Conservation (phyloP, 1,284 basidiomycete species). For the Melampsora americana region DNA sequence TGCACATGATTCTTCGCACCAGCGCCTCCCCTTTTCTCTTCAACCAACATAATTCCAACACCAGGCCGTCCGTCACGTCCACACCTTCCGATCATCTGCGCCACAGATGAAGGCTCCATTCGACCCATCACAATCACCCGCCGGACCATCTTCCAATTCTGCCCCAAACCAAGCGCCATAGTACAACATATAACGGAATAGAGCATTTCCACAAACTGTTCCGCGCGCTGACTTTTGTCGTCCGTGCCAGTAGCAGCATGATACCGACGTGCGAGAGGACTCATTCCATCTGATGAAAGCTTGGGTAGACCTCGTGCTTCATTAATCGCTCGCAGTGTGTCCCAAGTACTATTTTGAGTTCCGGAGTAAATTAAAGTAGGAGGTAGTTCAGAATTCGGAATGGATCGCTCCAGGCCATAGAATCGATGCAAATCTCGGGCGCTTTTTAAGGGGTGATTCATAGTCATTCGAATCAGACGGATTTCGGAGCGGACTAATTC, state of each 20-base stretch:
- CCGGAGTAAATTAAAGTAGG: constrained; percentile 10
- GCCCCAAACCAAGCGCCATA: constrained; percentile 7
- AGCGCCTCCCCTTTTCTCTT: background rate
- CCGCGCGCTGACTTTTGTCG: no score
- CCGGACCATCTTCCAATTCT: constrained; percentile 3
- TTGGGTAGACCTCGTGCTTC: background rate
- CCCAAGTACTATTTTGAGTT: background rate
- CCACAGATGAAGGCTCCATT: background rate
- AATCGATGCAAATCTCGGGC: background rate
- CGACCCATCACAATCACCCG: background rate
- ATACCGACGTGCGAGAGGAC: background rate
- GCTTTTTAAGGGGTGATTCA: background rate
- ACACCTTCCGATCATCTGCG: constrained; percentile 14
- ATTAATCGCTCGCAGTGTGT: background rate
- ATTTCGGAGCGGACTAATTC: constrained; percentile 10
- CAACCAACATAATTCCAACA: background rate
- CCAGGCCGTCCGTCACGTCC: constrained; percentile 4
- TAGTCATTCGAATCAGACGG: background rate
- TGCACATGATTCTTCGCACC: background rate
- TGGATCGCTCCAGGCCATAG: background rate
- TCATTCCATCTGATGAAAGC: background rate
- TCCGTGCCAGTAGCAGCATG: background rate
- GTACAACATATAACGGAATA: no score
- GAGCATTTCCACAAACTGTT: no score
- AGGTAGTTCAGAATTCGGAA: background rate